Evolutionary conservation across 495 filamentous ascomycete species (phyloP).

Genomic region (Penicillium macrosclerotiorum): DNA sequence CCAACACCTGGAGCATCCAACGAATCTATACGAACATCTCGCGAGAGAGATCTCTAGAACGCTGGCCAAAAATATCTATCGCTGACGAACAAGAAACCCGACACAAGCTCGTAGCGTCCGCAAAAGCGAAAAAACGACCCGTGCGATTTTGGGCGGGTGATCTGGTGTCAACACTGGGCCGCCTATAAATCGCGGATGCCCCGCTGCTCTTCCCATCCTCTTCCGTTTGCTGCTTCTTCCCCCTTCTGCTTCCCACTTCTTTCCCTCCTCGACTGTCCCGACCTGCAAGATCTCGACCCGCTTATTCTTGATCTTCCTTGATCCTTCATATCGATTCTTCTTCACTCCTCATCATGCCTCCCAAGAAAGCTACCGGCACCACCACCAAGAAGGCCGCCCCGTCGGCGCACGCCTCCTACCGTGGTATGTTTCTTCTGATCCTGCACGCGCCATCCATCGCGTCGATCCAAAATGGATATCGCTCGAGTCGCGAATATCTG

Average conservation of each 20-base stretch:
- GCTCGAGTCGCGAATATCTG: constrained; percentile 43
- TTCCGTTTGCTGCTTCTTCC: constrained; percentile 34
- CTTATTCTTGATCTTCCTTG: constrained; percentile 12
- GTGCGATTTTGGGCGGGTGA: constrained; percentile 29
- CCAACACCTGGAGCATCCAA: too few relatives aligned
- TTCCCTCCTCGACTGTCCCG: constrained; percentile 3
- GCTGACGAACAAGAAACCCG: too few relatives aligned
- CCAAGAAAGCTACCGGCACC: constrained; percentile 52
- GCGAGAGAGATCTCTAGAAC: too few relatives aligned
- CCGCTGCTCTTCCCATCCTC: constrained; percentile 43
- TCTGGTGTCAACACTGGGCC: constrained; percentile 46
- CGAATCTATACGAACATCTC: too few relatives aligned
- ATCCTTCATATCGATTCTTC: constrained; percentile 17
- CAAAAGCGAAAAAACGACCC: constrained; percentile 17
- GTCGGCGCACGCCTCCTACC: constrained; percentile 56
- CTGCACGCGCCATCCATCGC: constrained; percentile 43
- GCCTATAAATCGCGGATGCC: constrained; percentile 54
- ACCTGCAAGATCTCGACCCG: constrained; percentile 13
- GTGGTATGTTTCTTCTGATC: constrained; percentile 54
- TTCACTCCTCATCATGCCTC: constrained; percentile 40
- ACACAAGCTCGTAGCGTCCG: too few relatives aligned
- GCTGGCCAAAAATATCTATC: too few relatives aligned
- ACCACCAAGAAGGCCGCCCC: constrained; percentile 49
- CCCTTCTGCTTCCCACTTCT: constrained; percentile 10
- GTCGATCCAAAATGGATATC: constrained; percentile 26